Evolutionary conservation across 768 basidiomycete genomes (phyloP), one percentile per base, ranked within the genome.

Genomic region (Suillus spraguei): DNA sequence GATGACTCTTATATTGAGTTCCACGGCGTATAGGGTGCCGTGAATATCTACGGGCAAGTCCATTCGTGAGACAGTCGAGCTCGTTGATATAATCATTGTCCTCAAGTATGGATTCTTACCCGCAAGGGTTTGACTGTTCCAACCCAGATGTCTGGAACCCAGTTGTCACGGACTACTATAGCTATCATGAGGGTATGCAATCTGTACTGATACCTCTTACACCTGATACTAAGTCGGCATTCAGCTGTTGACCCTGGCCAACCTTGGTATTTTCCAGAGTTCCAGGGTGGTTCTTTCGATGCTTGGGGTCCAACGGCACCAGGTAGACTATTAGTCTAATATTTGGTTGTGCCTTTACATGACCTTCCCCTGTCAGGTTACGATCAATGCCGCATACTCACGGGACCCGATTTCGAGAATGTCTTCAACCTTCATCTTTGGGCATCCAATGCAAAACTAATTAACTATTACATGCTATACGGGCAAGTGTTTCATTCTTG

Each of bases 391-490:
- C 80, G 83, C 33, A 74, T 79, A 2, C 77, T 94, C 65, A 93
- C 91, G 13, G 90, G 90, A 3, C 78, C 88, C 1, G 81, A 88
- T 68, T 94, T 92, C 74, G 82, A 87, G 74, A 88, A 86, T 47
- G 94, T 94, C 7, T 94, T 93, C 74, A 86, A 95, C 68, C 81
- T 86, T 63, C 79, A 90, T 60, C 80, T 92, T 52, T 92, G 89
- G 89, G 91, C 92, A 11, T 83, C 84, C 56, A 94, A 94, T 74
- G 90, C 86, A 2, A 95, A 94, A 69, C 69, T 95, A 52, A 86
- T 94, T 63, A 92, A 85, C 68, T 91, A 90, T 65, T 95, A 95
- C 74, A 94, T 95, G 94, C 67, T 92, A 60, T 92, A 87, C 68
- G 92, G 89, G 89, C 89, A 71, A 33, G 77, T 33, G 60, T 7